These are phyloP conservation scores for Begonia masoniana DNA, from an alignment of 306 rosid genomes.

Conservation along the genomic window DNA sequence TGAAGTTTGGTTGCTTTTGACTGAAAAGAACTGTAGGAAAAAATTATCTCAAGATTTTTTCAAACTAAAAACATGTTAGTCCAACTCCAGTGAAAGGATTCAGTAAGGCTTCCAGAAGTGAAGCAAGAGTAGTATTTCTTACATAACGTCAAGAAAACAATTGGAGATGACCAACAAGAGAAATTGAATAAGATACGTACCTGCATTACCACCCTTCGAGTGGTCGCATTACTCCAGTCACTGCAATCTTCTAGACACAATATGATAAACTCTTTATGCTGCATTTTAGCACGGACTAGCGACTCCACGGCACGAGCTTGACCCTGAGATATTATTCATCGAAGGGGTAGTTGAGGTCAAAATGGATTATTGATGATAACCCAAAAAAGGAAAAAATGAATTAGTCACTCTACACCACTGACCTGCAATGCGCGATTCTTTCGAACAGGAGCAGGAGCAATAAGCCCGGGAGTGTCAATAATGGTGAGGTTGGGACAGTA, in stretches of 20 bases:
- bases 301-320: conserved; percentile 92
- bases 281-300: conserved; percentile 80
- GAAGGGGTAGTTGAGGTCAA: conserved; percentile 2
- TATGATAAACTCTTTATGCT: conserved; percentile 82
- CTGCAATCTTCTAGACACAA: conserved; percentile 89
- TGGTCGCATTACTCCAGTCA: conserved; percentile 95
- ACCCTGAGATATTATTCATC: conserved; percentile 19
- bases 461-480: conserved; percentile 86
- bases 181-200: conserved; percentile 15
- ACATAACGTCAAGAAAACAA: too few relatives aligned
- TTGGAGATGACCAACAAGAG: too few relatives aligned
- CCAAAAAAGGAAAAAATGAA: neutral
- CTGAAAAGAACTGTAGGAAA: too few relatives aligned
- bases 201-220: conserved; percentile 87
- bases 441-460: conserved; percentile 92
- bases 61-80: too few relatives aligned
- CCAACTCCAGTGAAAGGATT: too few relatives aligned
- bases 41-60: too few relatives aligned
- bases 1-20: too few relatives aligned
- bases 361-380: neutral
- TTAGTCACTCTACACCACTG: neutral
- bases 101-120: too few relatives aligned
- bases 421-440: conserved; percentile 72
- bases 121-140: too few relatives aligned
- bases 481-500: conserved; percentile 91